phyloP scores from a whole-genome alignment of 108 stramenopile species.

The Nitzschia sp. region DNA sequence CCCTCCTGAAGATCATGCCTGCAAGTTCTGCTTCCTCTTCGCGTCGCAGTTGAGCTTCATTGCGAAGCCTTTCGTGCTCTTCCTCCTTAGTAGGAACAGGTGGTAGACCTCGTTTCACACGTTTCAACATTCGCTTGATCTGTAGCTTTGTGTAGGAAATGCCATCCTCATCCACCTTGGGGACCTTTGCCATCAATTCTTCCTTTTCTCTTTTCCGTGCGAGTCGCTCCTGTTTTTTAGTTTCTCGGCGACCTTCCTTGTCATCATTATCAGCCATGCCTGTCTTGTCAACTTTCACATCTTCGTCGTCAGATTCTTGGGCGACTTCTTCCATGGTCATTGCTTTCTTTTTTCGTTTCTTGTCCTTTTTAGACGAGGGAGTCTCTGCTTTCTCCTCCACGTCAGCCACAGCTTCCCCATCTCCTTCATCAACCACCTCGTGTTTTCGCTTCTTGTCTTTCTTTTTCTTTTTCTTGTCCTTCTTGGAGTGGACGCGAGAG shows the following conservation, averaged over 20 bases:
- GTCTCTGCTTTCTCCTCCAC: background rate
- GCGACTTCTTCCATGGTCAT: background rate
- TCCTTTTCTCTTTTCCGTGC: slow-evolving; percentile 32
- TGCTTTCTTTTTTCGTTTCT: slow-evolving; percentile 22
- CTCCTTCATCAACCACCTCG: slow-evolving; percentile 9
- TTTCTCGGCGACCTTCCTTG: slow-evolving; percentile 1
- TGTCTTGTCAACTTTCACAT: background rate
- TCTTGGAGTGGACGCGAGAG: slow-evolving; percentile 8
- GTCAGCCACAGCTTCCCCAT: too few species aligned
- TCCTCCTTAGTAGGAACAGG: slow-evolving; percentile 77
- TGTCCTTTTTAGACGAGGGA: slow-evolving; percentile 8
- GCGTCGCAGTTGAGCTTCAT: slow-evolving; percentile 38
- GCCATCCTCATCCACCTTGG: slow-evolving; percentile 53
- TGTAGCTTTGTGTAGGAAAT: slow-evolving; percentile 84
- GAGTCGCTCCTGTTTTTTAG: slow-evolving; percentile 1
- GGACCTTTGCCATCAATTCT: slow-evolving; percentile 44
- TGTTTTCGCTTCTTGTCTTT: slow-evolving; percentile 34
- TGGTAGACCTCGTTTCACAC: slow-evolving; percentile 73
- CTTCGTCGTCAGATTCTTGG: background rate
- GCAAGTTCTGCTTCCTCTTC: slow-evolving; percentile 67
- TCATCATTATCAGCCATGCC: background rate
- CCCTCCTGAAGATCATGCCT: slow-evolving; percentile 36
- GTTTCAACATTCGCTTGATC: slow-evolving; percentile 80
- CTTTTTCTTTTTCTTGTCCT: slow-evolving; percentile 16
- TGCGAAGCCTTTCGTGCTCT: slow-evolving; percentile 58